phyloP scores from a whole-genome alignment of 2,329 filamentous ascomycete species.

The Alternaria novae-zelandiae region DNA sequence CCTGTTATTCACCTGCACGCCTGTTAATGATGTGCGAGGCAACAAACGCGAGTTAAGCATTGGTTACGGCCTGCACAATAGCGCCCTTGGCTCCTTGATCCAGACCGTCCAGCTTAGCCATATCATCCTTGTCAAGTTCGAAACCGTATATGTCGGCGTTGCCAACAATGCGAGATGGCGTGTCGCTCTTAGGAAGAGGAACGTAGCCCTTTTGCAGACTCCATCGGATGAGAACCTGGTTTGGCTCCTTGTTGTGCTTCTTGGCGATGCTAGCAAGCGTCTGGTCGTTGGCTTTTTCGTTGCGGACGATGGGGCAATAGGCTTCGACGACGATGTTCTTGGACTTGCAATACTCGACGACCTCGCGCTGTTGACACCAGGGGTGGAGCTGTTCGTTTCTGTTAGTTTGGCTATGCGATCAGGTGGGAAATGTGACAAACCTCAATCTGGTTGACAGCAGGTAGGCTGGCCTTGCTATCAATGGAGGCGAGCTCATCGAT shows the following conservation, averaged over 20 bases:
- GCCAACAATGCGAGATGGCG: slow-evolving; percentile 39
- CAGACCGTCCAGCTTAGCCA: slow-evolving; percentile 41
- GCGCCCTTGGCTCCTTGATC: slow-evolving; percentile 44
- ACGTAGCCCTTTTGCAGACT: slow-evolving; percentile 73
- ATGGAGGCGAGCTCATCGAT: slow-evolving; percentile 72
- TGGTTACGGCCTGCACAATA: slow-evolving; percentile 39
- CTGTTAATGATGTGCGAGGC: background rate
- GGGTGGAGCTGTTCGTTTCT: slow-evolving; percentile 66
- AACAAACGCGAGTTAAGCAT: background rate
- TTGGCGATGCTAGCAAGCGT: slow-evolving; percentile 68
- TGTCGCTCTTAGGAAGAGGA: slow-evolving; percentile 50
- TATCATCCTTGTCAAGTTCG: slow-evolving; percentile 44
- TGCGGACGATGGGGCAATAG: slow-evolving; percentile 72
- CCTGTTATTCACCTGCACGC: background rate
- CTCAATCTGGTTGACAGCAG: slow-evolving; percentile 77
- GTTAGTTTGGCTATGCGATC: background rate
- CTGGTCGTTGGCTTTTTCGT: slow-evolving; percentile 73
- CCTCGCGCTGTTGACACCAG: slow-evolving; percentile 70
- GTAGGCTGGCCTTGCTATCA: slow-evolving; percentile 68
- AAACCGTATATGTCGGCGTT: slow-evolving; percentile 49
- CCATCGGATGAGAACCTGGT: slow-evolving; percentile 82
- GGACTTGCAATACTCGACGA: slow-evolving; percentile 63
- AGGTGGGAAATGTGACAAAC: slow-evolving; percentile 50
- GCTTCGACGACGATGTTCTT: slow-evolving; percentile 68
- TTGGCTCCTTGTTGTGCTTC: slow-evolving; percentile 75